Percentiles rank a stretch among this genome's conserved stretches.
Evolutionary conservation across 177 flowering plant genomes (phyloP).

Genomic region (Vitis hybrid): DNA sequence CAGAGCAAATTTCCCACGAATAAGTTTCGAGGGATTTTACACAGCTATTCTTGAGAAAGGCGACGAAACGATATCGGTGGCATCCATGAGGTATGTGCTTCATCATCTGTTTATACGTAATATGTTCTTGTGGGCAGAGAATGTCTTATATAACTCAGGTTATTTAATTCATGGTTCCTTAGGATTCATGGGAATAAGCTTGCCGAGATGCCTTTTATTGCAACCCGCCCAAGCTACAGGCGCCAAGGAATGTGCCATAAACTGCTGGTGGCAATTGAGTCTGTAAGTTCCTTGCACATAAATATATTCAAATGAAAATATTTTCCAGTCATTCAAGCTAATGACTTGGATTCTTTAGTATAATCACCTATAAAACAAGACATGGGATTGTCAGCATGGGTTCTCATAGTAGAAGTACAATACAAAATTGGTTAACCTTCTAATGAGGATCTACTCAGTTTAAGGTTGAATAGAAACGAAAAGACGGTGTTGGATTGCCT

Average conservation of each 20-base stretch:
- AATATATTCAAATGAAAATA: too few relatives aligned
- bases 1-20: conserved; percentile 34
- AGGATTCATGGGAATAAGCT: conserved; percentile 37
- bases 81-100: conserved; percentile 38
- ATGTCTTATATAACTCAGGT: background rate
- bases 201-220: conserved; percentile 47
- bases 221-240: conserved; percentile 21
- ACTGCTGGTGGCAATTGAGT: conserved; percentile 23
- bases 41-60: conserved; percentile 38
- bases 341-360: too few relatives aligned
- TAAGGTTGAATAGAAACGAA: too few relatives aligned
- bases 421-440: too few relatives aligned
- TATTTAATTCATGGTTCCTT: background rate
- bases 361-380: too few relatives aligned
- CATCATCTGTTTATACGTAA: background rate
- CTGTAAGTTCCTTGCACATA: conserved; percentile 24
- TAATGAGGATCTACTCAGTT: too few relatives aligned
- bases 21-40: conserved; percentile 31
- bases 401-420: too few relatives aligned
- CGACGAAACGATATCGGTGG: conserved; percentile 32
- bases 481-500: too few relatives aligned
- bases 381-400: too few relatives aligned
- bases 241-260: conserved; percentile 22
- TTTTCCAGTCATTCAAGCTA: too few relatives aligned
- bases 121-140: too few relatives aligned